These are phyloP conservation scores for Globisporangium nodosum DNA, from an alignment of 352 stramenopile species.

Conservation along the genomic window DNA sequence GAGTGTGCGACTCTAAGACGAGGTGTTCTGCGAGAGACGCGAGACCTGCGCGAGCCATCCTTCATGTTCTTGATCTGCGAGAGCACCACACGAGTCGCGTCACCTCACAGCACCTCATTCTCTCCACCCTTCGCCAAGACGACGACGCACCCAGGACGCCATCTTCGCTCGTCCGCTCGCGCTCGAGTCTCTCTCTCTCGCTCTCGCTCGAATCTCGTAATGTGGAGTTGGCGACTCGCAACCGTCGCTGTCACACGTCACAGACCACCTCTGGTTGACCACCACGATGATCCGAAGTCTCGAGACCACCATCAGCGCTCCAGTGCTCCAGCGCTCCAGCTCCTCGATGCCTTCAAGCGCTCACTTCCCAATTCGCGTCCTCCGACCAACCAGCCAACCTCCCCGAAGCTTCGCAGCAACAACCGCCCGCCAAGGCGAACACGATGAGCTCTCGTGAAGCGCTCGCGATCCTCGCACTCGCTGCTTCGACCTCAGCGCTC, in stretches of 20 bases:
- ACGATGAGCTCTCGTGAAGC: not conserved
- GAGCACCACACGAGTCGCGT: not conserved
- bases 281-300: not conserved
- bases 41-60: constrained; percentile 51
- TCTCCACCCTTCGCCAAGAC: not conserved
- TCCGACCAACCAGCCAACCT: not conserved
- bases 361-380: not conserved
- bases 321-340: not conserved
- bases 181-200: not conserved
- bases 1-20: not conserved
- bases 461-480: not conserved
- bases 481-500: not conserved
- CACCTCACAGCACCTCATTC: constrained; percentile 2
- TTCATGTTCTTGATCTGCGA: constrained; percentile 70
- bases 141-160: constrained; percentile 1
- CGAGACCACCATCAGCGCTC: not conserved
- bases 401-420: not conserved
- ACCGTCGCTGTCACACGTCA: not conserved
- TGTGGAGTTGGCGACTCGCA: not conserved
- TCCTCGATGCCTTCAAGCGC: not conserved
- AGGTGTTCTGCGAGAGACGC: not conserved
- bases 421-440: not conserved
- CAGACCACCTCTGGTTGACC: not conserved
- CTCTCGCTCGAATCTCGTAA: too few relatives aligned
- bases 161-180: not conserved